These are phyloP conservation scores for Pyrenopolyporus hunteri DNA, from an alignment of 495 filamentous ascomycete species.

Conservation along the genomic window DNA sequence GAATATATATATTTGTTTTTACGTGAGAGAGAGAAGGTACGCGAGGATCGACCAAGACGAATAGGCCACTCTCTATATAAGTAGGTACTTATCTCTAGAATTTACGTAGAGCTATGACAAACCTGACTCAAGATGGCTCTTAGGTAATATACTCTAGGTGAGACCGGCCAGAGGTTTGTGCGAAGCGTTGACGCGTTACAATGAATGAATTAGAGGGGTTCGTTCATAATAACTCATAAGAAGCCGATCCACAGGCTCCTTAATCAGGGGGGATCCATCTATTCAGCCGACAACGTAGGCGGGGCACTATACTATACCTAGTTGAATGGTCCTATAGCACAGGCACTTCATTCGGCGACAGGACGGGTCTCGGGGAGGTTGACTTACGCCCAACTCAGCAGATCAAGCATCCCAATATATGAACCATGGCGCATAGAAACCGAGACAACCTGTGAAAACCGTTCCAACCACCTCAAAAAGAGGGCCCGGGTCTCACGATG, in stretches of 20 bases:
- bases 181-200: not conserved
- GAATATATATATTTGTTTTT: conserved; percentile 2
- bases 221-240: not conserved
- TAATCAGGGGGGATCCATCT: not conserved
- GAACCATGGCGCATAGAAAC: conserved; percentile 26
- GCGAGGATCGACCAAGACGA: not conserved
- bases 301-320: not conserved
- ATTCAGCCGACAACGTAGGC: conserved; percentile 6
- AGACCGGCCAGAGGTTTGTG: no score
- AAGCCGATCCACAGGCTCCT: conserved; percentile 7
- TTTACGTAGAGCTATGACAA: conserved; percentile 6
- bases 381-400: conserved; percentile 8
- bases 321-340: no score
- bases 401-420: not conserved
- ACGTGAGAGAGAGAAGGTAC: no score
- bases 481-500: no score
- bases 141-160: conserved; percentile 1
- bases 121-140: conserved; percentile 9
- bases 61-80: conserved; percentile 6
- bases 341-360: no score
- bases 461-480: no score
- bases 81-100: no score
- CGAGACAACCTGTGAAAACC: conserved; percentile 27
- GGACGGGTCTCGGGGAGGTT: not conserved
- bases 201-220: not conserved